A percentile compares a stretch with the other conserved stretches of the same genome.
Evolutionary conservation across 2,329 filamentous ascomycete species (phyloP).

Genomic region (Ophiostoma ulmi): DNA sequence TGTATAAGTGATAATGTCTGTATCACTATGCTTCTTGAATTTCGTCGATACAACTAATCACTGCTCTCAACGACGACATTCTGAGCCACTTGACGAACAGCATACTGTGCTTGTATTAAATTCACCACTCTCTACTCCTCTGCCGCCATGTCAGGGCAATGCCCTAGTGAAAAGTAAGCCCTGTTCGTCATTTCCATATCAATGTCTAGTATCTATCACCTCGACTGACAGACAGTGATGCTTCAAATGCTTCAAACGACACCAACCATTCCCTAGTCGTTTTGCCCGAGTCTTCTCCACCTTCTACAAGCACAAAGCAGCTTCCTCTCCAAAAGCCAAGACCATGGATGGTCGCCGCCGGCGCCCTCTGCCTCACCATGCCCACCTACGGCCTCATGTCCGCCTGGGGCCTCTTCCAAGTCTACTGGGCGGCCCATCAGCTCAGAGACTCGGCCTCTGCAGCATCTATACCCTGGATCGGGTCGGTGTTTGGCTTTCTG

Average conservation of each 20-base stretch:
- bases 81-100: not conserved
- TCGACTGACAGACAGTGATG: not conserved
- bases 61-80: not conserved
- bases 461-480: not conserved
- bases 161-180: not conserved
- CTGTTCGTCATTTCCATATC: not conserved
- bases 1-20: not conserved
- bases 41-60: not conserved
- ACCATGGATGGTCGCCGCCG: not conserved
- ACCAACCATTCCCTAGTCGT: not conserved
- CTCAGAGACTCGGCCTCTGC: slow-evolving; percentile 23
- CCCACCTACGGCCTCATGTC: slow-evolving; percentile 32
- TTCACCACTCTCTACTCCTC: not conserved
- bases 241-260: not conserved
- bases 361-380: slow-evolving; percentile 26
- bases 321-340: not conserved
- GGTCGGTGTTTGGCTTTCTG: not conserved
- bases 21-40: not conserved
- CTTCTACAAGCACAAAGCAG: not conserved
- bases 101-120: not conserved
- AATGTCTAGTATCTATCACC: not conserved
- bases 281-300: not conserved
- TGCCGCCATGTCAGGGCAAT: not conserved
- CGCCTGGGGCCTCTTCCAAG: slow-evolving; percentile 32
- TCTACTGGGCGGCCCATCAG: slow-evolving; percentile 31